Evolutionary conservation across 805 yeast genomes (phyloP).

Genomic region (Myxozyma neotropica): DNA sequence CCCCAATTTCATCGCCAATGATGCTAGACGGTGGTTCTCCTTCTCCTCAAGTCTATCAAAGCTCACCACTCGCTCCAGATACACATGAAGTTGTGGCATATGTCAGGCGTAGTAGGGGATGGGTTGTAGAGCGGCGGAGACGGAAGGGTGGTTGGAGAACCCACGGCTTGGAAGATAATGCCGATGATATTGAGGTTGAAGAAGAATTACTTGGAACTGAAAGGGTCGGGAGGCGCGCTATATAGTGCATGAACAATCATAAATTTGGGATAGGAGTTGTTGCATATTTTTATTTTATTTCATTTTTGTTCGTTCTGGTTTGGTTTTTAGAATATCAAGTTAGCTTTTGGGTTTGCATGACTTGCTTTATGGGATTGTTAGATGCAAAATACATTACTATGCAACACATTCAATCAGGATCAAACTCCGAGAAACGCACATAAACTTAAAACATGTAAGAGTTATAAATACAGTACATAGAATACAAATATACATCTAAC

Average conservation of each 20-base stretch:
- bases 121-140: constrained; percentile 33
- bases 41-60: background rate
- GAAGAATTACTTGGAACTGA: constrained; percentile 25
- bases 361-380: no score
- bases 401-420: no score
- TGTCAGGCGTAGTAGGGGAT: constrained; percentile 26
- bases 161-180: constrained; percentile 1
- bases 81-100: constrained; percentile 32
- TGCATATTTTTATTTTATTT: background rate
- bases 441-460: background rate
- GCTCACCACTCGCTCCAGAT: constrained; percentile 3
- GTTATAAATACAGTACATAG: background rate
- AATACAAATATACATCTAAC: background rate
- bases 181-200: constrained; percentile 1
- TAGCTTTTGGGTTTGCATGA: no score
- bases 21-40: constrained; percentile 2
- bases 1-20: constrained; percentile 7
- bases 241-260: background rate
- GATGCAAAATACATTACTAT: no score
- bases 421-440: background rate
- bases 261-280: background rate
- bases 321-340: background rate
- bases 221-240: constrained; percentile 19
- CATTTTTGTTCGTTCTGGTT: background rate
- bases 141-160: constrained; percentile 18